Base-by-base conservation (phyloP, 352 stramenopile species). In the Globisporangium alternatum region DNA sequence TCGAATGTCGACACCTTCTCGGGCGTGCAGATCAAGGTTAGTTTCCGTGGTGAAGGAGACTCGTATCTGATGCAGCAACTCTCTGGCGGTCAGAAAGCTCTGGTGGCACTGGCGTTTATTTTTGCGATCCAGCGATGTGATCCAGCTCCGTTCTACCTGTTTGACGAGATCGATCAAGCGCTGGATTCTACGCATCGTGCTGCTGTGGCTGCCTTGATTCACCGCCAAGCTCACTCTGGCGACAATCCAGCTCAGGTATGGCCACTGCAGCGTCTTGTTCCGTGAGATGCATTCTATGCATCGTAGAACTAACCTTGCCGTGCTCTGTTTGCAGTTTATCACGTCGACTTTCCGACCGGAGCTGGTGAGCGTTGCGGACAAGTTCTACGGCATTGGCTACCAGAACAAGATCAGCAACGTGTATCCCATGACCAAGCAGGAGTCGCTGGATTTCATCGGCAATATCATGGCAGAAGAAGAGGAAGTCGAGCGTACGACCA, bases 151-250 rank as follows among this genome's bases (percentile, higher is more conserved):
- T 99, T 99, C 78, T 99, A 99, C 72, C 86, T 99, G 37, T 99
- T 99, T 74, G 98, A 99, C 75, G 98, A 99, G 70, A 97, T 99
- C 51, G 98, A 99, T 69, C 96, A 99, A 79, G 98, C 98, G 19
- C 78, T 99, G n/a, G 98, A 99, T 77, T 96, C 94, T n/a, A 99
- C 94, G 22, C 97, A 99, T 70, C 92, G 98, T 68, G 89, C 95
- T 53, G 88, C 96, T 33, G 97, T 99, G 3, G 98, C 98, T 6
- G 84, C 89, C 7, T 69, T 99, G 49, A 99, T 99, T 68, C 88
- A 99, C 67, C 86, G 91, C 1, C 97, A 99, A 83, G 93, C 96
- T 6, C 80, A 98, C 62, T 96, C 88, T 17, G 83, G 90, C 19
- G 93, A 99, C 12, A 98, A 95, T 72, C 88, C 96, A 10, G 97